These are phyloP conservation scores for Priceomyces haplophilus DNA, from an alignment of 805 yeast genomes.

Conservation along the genomic window DNA sequence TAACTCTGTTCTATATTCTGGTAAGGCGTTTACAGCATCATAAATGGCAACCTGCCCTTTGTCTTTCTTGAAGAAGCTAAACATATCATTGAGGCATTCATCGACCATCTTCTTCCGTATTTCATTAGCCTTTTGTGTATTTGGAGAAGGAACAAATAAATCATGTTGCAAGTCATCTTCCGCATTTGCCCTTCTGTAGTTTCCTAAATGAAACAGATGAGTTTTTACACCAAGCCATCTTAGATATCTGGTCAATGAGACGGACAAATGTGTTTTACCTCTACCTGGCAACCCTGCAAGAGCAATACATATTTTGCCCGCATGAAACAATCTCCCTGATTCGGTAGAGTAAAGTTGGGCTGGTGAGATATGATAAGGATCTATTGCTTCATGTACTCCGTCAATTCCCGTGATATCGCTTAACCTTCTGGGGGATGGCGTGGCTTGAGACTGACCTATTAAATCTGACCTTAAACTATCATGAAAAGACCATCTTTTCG, in stretches of 20 bases:
- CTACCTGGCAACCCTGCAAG: slow-evolving; percentile 93
- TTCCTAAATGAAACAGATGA: slow-evolving; percentile 87
- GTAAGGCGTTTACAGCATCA: slow-evolving; percentile 89
- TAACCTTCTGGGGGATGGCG: slow-evolving; percentile 29
- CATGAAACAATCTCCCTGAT: slow-evolving; percentile 89
- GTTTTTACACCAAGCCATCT: slow-evolving; percentile 96
- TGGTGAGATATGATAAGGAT: slow-evolving; percentile 71
- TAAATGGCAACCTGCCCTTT: slow-evolving; percentile 94
- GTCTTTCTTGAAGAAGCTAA: slow-evolving; percentile 64
- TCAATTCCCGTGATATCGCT: slow-evolving; percentile 41
- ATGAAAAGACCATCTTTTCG: slow-evolving; percentile 44
- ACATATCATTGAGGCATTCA: slow-evolving; percentile 67
- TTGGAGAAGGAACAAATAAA: slow-evolving; percentile 59
- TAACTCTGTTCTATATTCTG: slow-evolving; percentile 60
- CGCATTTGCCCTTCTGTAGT: slow-evolving; percentile 65
- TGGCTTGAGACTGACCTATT: slow-evolving; percentile 29
- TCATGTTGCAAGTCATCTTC: slow-evolving; percentile 57
- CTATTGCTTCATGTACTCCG: slow-evolving; percentile 65
- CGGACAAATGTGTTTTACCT: slow-evolving; percentile 91
- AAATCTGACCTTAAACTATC: slow-evolving; percentile 35
- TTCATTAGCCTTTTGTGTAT: slow-evolving; percentile 38
- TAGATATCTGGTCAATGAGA: slow-evolving; percentile 83
- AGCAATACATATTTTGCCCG: slow-evolving; percentile 87
- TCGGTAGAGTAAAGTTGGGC: slow-evolving; percentile 93
- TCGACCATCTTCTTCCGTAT: slow-evolving; percentile 58